Base-by-base conservation (phyloP, 208 protist genomes). In the Wallacemonas sp. region DNA sequence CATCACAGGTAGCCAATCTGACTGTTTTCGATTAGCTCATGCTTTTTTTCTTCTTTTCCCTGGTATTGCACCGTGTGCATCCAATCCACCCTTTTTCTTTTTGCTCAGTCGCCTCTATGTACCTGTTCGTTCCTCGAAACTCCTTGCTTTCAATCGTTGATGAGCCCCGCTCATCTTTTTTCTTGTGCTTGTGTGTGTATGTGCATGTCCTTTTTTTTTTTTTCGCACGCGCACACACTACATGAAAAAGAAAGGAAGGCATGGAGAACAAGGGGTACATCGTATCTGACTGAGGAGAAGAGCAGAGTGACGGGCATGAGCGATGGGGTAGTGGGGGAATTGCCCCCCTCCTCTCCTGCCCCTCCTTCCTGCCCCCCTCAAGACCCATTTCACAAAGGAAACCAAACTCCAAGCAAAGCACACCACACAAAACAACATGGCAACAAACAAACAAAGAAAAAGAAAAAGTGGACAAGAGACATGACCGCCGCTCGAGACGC, bases 181-280 rank as follows among this genome's bases (percentile, higher is more conserved):
- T 42, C n/a, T 69, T 69, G 2, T 69, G 42, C 32, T 45, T 69
- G 29, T 69, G 16, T 44, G 29, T 59, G 3, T 67, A 42, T 55
- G 20, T 23, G 33, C 36, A 18, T 67, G 41, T 54, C 26, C 36
- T 0, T 41, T 41, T 16, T 14, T 7, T 7, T 41, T 7, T 14
- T 16, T 0, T 7, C 0, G 36, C 36, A 14, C 36, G 7, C 36
- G 22, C 8, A 61, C 23, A 1, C 5, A 36, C 23, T n/a, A 22
- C 33, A 1, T 61, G 23, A 38, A 22, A 38, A 38, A 20, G 16
- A 33, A 33, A 20, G 16, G 31, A 61, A 36, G 31, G n/a, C n/a
- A n/a, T n/a, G n/a, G n/a, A n/a, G n/a, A n/a, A n/a, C n/a, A n/a
- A n/a, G n/a, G n/a, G n/a, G n/a, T n/a, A n/a, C n/a, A n/a, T n/a